Conservation (phyloP, 75 land plant genomes). For the Chamaecyparis obtusa region DNA sequence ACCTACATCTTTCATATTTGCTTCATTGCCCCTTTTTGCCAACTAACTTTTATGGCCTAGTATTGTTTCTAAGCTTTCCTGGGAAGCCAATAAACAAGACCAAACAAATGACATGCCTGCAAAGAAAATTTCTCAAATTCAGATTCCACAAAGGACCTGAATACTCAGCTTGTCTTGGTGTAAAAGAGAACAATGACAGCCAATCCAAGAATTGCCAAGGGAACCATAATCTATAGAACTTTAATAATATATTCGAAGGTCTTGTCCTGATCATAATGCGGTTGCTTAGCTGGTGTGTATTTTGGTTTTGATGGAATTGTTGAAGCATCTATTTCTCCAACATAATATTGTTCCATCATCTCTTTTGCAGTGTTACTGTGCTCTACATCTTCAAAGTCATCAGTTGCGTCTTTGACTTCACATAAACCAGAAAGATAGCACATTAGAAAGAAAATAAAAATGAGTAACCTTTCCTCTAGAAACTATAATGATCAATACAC, state of each 20-base stretch:
- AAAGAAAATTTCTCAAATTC: neutral
- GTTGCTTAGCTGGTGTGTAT: slow-evolving; percentile 46
- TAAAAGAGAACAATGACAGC: slow-evolving; percentile 50
- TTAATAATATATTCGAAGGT: slow-evolving; percentile 39
- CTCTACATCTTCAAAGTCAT: slow-evolving; percentile 71
- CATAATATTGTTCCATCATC: slow-evolving; percentile 45
- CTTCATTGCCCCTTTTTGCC: neutral
- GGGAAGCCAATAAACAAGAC: neutral
- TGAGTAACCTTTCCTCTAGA: neutral
- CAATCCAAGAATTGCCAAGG: slow-evolving; percentile 45
- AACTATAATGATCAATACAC: neutral
- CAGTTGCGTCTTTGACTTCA: slow-evolving; percentile 70
- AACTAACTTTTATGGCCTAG: neutral
- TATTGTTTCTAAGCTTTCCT: neutral
- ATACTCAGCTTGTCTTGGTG: slow-evolving; percentile 29
- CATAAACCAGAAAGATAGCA: neutral
- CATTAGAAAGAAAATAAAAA: neutral
- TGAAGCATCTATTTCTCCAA: slow-evolving; percentile 44
- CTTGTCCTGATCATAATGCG: slow-evolving; percentile 42
- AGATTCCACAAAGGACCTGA: neutral
- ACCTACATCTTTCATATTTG: neutral
- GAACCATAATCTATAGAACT: slow-evolving; percentile 61
- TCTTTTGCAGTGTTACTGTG: slow-evolving; percentile 49
- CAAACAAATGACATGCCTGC: neutral
- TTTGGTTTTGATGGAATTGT: slow-evolving; percentile 56